Conservation (phyloP, 2,329 filamentous ascomycete genomes). For the Paraphoma chrysanthemicola region DNA sequence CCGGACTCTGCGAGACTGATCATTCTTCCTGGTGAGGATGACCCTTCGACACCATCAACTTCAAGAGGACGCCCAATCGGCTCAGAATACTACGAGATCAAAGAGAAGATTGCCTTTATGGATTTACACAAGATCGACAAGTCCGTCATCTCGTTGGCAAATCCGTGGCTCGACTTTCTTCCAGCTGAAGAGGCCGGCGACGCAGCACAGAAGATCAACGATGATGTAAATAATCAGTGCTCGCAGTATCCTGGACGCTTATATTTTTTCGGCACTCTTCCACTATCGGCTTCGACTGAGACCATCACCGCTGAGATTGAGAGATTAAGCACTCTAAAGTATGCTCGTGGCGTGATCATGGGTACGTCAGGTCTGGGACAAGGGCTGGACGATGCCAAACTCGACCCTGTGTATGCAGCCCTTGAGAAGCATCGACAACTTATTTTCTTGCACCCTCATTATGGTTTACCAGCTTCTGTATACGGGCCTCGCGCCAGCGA, state of each 20-base stretch:
- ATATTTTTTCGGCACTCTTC: constrained; percentile 84
- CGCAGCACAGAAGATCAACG: constrained; percentile 74
- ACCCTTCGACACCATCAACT: constrained; percentile 56
- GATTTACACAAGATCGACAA: constrained; percentile 79
- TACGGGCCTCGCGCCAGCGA: constrained; percentile 76
- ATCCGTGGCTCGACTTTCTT: constrained; percentile 93
- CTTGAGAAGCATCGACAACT: constrained; percentile 70
- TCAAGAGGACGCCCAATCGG: constrained; percentile 83
- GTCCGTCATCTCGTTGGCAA: constrained; percentile 87
- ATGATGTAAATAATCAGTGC: constrained; percentile 79
- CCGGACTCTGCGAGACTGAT: constrained; percentile 67
- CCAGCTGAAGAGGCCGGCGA: constrained; percentile 64
- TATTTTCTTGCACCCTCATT: constrained; percentile 90
- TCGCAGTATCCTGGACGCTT: constrained; percentile 69
- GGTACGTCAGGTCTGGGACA: constrained; percentile 82
- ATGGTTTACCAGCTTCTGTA: constrained; percentile 80
- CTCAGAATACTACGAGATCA: constrained; percentile 80
- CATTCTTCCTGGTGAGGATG: constrained; percentile 66
- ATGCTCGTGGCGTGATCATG: constrained; percentile 85
- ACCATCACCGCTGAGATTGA: constrained; percentile 71
- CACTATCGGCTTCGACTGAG: constrained; percentile 70
- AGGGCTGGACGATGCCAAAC: constrained; percentile 77
- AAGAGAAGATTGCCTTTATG: constrained; percentile 87
- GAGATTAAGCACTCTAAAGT: constrained; percentile 66
- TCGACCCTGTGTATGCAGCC: constrained; percentile 76